Conservation (phyloP, 2,329 filamentous ascomycete species). For the Fusarium sp. region DNA sequence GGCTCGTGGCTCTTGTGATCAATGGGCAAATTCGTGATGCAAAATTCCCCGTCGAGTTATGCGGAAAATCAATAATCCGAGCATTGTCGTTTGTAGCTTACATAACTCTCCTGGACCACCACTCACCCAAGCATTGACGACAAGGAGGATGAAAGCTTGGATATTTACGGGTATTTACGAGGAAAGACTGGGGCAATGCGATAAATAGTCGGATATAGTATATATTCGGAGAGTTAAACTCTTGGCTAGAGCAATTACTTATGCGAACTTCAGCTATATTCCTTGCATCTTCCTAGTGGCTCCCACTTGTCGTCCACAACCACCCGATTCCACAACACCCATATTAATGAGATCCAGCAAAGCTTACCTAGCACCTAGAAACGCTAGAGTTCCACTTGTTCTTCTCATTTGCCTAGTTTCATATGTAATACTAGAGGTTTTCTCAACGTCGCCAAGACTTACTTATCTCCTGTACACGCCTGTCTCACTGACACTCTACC, state of each 20-base stretch:
- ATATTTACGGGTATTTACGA: background rate
- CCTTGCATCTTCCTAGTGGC: background rate
- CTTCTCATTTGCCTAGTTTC: background rate
- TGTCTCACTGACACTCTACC: background rate
- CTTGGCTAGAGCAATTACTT: background rate
- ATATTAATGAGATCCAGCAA: background rate
- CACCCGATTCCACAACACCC: background rate
- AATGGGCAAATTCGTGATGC: constrained; percentile 39
- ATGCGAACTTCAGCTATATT: background rate
- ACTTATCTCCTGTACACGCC: background rate
- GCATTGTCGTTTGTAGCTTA: constrained; percentile 17
- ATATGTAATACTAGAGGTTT: background rate
- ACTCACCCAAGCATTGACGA: background rate
- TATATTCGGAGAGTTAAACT: background rate
- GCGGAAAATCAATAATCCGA: constrained; percentile 41
- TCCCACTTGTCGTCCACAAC: background rate
- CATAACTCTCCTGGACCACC: constrained; percentile 19
- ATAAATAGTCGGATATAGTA: background rate
- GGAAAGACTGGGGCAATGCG: background rate
- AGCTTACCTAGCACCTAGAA: background rate
- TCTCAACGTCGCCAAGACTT: background rate
- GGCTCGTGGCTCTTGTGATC: constrained; percentile 42
- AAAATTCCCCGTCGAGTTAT: constrained; percentile 40
- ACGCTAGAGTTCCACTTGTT: background rate
- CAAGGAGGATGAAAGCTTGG: background rate